Conservation (phyloP, 257 asterid species). For the Solanum sejunctum region DNA sequence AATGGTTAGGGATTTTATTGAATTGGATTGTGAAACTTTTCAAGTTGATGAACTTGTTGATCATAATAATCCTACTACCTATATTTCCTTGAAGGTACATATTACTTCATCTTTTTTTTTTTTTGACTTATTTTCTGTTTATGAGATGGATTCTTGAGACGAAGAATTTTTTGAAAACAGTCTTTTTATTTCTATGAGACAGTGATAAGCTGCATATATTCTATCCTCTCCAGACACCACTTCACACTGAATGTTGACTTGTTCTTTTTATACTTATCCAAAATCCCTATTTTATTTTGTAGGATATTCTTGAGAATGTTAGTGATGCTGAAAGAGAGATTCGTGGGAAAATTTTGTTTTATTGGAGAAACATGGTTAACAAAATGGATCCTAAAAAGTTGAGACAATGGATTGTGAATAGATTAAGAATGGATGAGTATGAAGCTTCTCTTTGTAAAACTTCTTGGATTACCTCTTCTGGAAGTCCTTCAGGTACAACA, state of each 20-base stretch:
- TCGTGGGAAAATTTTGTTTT: slow-evolving; percentile 23
- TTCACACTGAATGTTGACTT: not conserved
- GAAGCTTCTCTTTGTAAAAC: slow-evolving; percentile 50
- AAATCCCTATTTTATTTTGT: not conserved
- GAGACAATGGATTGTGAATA: slow-evolving; percentile 31
- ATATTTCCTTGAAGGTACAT: slow-evolving; percentile 23
- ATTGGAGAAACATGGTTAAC: slow-evolving; percentile 13
- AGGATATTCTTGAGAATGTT: slow-evolving; percentile 39
- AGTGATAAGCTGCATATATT: too few species aligned
- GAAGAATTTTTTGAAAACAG: too few species aligned
- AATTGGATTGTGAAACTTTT: slow-evolving; percentile 1
- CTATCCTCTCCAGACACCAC: too few species aligned
- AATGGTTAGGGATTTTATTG: slow-evolving; percentile 21
- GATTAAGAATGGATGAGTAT: slow-evolving; percentile 30
- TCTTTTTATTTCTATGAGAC: too few species aligned
- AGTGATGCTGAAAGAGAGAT: slow-evolving; percentile 39
- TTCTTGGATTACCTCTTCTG: slow-evolving; percentile 38
- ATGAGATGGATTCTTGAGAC: too few species aligned
- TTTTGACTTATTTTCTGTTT: too few species aligned
- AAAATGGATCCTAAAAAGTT: slow-evolving; percentile 15
- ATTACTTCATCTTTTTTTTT: too few species aligned
- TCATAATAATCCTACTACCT: slow-evolving; percentile 12
- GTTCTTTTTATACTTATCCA: not conserved
- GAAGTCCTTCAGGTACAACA: slow-evolving; percentile 27
- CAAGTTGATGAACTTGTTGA: slow-evolving; percentile 3